Conservation (phyloP, 805 yeast genomes). For the Wickerhamiella kurtzmanii region DNA sequence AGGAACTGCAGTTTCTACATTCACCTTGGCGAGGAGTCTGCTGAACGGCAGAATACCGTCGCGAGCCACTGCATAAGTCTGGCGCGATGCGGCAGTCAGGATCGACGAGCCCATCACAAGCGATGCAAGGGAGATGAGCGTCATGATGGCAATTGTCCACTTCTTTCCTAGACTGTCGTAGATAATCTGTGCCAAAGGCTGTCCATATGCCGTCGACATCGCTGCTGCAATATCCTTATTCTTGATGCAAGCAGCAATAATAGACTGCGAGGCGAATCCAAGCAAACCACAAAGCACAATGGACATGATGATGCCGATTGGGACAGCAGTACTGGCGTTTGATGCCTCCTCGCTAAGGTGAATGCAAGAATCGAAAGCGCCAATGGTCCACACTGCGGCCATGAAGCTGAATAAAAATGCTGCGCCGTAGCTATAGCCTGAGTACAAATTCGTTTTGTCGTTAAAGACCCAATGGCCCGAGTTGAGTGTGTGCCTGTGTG, state of each 20-base stretch:
- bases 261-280: slow-evolving; percentile 45
- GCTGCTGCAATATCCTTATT: slow-evolving; percentile 30
- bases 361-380: slow-evolving; percentile 58
- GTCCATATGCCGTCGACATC: slow-evolving; percentile 35
- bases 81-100: slow-evolving; percentile 53
- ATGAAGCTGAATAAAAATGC: slow-evolving; percentile 40
- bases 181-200: slow-evolving; percentile 52
- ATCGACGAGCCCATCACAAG: slow-evolving; percentile 55
- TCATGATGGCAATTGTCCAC: slow-evolving; percentile 53
- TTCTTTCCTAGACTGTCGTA: slow-evolving; percentile 47
- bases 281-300: slow-evolving; percentile 42
- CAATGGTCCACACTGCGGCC: slow-evolving; percentile 66
- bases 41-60: slow-evolving; percentile 62
- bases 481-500: slow-evolving; percentile 28
- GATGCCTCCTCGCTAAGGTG: slow-evolving; percentile 61
- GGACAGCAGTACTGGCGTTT: slow-evolving; percentile 48
- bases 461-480: slow-evolving; percentile 44
- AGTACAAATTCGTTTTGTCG: slow-evolving; percentile 31
- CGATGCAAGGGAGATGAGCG: slow-evolving; percentile 44
- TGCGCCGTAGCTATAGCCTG: slow-evolving; percentile 51
- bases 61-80: slow-evolving; percentile 63
- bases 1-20: slow-evolving; percentile 47
- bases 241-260: slow-evolving; percentile 35
- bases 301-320: slow-evolving; percentile 49
- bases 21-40: slow-evolving; percentile 40